Conservation (phyloP, 1,139 yeast species). For the Yamadazyma sp. region DNA sequence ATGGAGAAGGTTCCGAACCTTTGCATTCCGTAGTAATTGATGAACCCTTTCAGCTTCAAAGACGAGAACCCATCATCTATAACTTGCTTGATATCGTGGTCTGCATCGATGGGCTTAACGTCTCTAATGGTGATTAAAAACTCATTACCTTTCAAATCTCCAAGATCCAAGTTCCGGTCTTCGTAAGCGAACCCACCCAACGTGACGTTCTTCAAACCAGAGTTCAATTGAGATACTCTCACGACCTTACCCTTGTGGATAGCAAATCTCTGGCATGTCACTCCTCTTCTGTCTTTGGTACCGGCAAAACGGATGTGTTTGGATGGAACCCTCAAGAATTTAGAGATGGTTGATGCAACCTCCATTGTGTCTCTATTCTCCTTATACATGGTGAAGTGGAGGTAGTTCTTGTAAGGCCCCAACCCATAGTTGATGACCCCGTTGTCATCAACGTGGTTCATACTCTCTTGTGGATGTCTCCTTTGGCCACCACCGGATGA, state of each 20-base stretch:
- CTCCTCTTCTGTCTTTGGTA: slow-evolving; percentile 95
- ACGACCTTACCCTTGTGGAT: slow-evolving; percentile 73
- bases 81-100: slow-evolving; percentile 36
- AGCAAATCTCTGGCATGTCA: slow-evolving; percentile 83
- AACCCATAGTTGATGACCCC: slow-evolving; percentile 55
- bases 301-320: slow-evolving; percentile 83
- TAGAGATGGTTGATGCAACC: slow-evolving; percentile 72
- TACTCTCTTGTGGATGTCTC: slow-evolving; percentile 40
- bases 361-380: slow-evolving; percentile 99
- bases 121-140: slow-evolving; percentile 82
- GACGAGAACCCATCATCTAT: slow-evolving; percentile 57
- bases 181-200: slow-evolving; percentile 78
- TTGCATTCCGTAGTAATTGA: slow-evolving; percentile 96
- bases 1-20: slow-evolving; percentile 94
- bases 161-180: slow-evolving; percentile 64
- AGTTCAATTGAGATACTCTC: slow-evolving; percentile 74
- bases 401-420: slow-evolving; percentile 66
- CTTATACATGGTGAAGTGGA: slow-evolving; percentile 82
- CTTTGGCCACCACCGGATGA: slow-evolving; percentile 26
- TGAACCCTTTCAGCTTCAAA: slow-evolving; percentile 69
- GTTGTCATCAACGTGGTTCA: slow-evolving; percentile 50
- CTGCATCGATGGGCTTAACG: slow-evolving; percentile 38
- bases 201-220: slow-evolving; percentile 67
- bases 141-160: slow-evolving; percentile 86
- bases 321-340: slow-evolving; percentile 70